Base-by-base conservation (phyloP, 768 basidiomycete genomes). In the Termitomyces heimii region DNA sequence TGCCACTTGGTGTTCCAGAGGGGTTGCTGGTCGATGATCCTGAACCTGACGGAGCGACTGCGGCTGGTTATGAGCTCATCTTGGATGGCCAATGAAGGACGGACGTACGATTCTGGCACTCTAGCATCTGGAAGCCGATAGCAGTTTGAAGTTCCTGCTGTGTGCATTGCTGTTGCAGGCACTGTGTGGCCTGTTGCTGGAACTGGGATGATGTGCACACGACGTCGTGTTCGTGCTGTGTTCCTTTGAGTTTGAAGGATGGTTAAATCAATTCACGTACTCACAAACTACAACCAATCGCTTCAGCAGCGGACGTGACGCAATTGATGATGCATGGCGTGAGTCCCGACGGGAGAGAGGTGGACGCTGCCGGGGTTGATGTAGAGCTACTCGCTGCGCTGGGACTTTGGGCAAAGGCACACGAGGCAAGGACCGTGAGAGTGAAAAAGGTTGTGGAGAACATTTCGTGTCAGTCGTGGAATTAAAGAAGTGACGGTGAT, bases 121-220 rank as follows among this genome's bases (percentile, higher is more conserved):
- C 40, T 48, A 26, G 31, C 24, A 5, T 29, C 55, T 67, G 63
- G 5, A 66, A 57, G 0, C 5, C 43, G 5, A 59, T 6, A 9
- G 66, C 63, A 29, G 37, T 24, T 14, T 58, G 24, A 5, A 53
- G 6, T 0, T 67, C 66, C 7, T 34, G 47, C 3, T 32, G 5
- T 2, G 66, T 54, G 49, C 66, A 65, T 12, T 60, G 20, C 5
- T 43, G 7, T 28, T 39, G 8, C 5, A 67, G 42, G 44, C 66
- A 67, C 9, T 50, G 22, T 1, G 10, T 8, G 22, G 65, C 65
- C 28, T 58, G 54, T 6, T 31, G 42, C 32, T 66, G 60, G 65
- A 65, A 67, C 35, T 61, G 52, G 4, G 39, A 5, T 1, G 53
- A 62, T 1, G 53, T 34, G 53, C 66, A 67, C n/a, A 67, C 50